phyloP scores from a whole-genome alignment of 352 stramenopile genomes.

The Phytophthora litchii region DNA sequence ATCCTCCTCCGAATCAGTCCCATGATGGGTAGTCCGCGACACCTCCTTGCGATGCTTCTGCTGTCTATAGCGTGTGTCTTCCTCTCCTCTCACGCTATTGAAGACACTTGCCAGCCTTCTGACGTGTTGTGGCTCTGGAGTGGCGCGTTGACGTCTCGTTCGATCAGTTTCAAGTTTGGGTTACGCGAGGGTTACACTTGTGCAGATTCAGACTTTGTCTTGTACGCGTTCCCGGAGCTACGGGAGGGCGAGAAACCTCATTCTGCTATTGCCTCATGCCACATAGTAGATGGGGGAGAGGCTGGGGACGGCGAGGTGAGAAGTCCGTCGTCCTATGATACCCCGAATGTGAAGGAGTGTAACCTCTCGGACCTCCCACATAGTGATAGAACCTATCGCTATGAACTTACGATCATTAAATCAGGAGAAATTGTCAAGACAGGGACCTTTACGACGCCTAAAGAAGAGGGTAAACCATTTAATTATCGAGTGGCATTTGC shows the following conservation, averaged over 20 bases:
- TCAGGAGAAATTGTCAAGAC: constrained; percentile 38
- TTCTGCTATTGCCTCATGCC: constrained; percentile 47
- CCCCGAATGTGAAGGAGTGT: constrained; percentile 53
- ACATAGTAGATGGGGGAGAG: constrained; percentile 33
- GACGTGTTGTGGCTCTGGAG: constrained; percentile 82
- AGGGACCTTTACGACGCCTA: constrained; percentile 60
- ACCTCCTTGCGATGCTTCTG: constrained; percentile 13
- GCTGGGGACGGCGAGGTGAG: constrained; percentile 31
- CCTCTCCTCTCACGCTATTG: background rate
- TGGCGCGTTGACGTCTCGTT: constrained; percentile 67
- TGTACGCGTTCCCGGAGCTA: constrained; percentile 62
- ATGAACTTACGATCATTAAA: constrained; percentile 55
- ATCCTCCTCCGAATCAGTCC: background rate
- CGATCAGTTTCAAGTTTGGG: constrained; percentile 74
- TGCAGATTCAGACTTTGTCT: constrained; percentile 51
- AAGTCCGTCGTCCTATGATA: constrained; percentile 33
- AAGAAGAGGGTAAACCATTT: constrained; percentile 45
- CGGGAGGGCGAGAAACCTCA: constrained; percentile 51
- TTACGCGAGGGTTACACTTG: constrained; percentile 62
- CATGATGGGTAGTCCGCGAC: constrained; percentile 10
- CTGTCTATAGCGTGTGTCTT: constrained; percentile 6
- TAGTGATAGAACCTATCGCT: constrained; percentile 57
- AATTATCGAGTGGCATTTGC: constrained; percentile 81
- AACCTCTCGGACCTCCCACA: constrained; percentile 52
- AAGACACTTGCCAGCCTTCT: constrained; percentile 33